Conservation (phyloP, 352 stramenopile genomes). For the Phytophthora europaea region DNA sequence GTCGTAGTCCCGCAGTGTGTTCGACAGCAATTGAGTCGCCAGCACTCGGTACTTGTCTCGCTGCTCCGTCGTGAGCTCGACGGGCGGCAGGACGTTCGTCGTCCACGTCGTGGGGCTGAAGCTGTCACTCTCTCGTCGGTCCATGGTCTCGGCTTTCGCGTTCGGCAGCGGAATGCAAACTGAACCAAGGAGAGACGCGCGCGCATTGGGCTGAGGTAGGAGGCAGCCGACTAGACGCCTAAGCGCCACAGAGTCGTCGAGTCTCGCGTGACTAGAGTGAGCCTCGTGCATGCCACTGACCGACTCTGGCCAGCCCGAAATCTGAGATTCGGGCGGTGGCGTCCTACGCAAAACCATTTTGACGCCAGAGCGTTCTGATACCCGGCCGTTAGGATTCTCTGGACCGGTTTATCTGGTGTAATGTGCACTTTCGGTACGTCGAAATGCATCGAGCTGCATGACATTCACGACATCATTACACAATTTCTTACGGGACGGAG, state of each 20-base stretch:
- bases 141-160: constrained; percentile 23
- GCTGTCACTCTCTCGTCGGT: constrained; percentile 20
- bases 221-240: constrained; percentile 8
- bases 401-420: constrained; percentile 1
- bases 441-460: neutral
- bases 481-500: neutral
- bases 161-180: constrained; percentile 32
- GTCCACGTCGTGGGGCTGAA: constrained; percentile 42
- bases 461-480: constrained; percentile 5
- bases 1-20: constrained; percentile 43
- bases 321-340: constrained; percentile 24
- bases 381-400: neutral
- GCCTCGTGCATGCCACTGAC: constrained; percentile 13
- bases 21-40: constrained; percentile 37
- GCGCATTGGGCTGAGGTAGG: constrained; percentile 14
- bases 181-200: constrained; percentile 8
- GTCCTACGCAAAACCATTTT: constrained; percentile 2
- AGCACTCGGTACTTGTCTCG: constrained; percentile 37
- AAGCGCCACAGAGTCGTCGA: constrained; percentile 12
- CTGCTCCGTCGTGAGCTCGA: constrained; percentile 27
- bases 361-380: constrained; percentile 10
- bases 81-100: constrained; percentile 30
- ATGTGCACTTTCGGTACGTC: neutral
- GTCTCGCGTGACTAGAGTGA: constrained; percentile 8
- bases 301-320: constrained; percentile 23